These are phyloP conservation scores for Aspergillus fijiensis DNA, from an alignment of 2,329 filamentous ascomycete species.

Conservation along the genomic window DNA sequence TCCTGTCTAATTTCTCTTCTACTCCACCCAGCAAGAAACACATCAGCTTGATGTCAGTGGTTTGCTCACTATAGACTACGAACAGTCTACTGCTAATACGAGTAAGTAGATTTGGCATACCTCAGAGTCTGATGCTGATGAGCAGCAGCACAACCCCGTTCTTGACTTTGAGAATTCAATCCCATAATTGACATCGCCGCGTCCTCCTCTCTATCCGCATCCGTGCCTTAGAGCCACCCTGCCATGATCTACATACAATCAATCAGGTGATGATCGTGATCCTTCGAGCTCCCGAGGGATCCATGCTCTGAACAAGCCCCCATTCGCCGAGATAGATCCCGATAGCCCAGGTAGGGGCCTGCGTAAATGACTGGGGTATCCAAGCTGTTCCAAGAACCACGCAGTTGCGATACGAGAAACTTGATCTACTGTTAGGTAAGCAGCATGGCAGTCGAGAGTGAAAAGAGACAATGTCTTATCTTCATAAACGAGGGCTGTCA, in stretches of 20 bases:
- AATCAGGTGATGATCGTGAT: constrained; percentile 14
- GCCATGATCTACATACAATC: constrained; percentile 15
- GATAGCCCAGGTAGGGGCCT: constrained; percentile 18
- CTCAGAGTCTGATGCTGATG: no score
- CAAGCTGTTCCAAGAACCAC: constrained; percentile 7
- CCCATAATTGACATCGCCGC: background rate
- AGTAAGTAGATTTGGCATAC: no score
- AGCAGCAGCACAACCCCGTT: no score
- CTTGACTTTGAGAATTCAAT: background rate
- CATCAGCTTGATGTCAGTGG: no score
- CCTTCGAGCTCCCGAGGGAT: constrained; percentile 9
- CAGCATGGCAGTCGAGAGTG: background rate
- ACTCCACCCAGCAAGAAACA: no score
- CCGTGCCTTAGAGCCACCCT: background rate
- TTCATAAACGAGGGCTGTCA: background rate
- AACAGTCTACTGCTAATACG: no score
- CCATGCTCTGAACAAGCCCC: constrained; percentile 6
- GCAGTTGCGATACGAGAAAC: constrained; percentile 1
- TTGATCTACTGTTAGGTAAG: background rate
- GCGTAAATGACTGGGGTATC: constrained; percentile 23
- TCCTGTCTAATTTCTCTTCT: background rate
- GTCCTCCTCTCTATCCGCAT: background rate
- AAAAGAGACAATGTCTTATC: background rate
- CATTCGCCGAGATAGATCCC: constrained; percentile 10
- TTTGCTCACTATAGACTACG: no score